Evolutionary conservation across 768 basidiomycete species (phyloP), one percentile per base, ranked within the genome.

Genomic region (Lactarius sanguifluus): DNA sequence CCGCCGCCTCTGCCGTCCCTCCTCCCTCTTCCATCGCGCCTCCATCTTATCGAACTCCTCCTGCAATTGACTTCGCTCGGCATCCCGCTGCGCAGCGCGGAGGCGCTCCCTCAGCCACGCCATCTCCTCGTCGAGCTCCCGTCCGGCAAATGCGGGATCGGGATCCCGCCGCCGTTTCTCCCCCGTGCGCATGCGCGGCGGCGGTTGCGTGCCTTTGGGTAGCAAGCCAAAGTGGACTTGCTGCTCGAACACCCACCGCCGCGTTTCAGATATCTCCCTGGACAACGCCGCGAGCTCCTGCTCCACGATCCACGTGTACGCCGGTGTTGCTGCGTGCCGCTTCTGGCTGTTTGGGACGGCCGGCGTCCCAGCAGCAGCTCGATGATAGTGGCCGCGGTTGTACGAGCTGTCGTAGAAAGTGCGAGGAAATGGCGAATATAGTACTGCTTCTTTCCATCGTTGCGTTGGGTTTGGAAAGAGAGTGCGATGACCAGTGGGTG

Each of bases 181-280:
- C 13, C 58, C 45, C 3, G 55, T 25, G 57, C 64, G 58, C 47
- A 23, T 25, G 47, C 45, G 47, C 12, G 23, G 23, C 23, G 1
- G 47, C 30, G 38, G 41, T 36, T 1, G 41, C 23, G 5, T 54
- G 54, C 47, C 47, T 25, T 50, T 50, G 47, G 57, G 56, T 8
- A 64, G 57, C 38, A 68, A 30, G 6, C 62, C 68, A 59, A 69
- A 61, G 56, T 71, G 55, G 59, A 47, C 73, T 74, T 85, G 86
- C 71, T 86, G 85, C 70, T 86, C 81, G 57, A 81, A 75, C 58
- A 90, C 84, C 89, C 90, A 90, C 62, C 83, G 81, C 61, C 87
- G 84, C 38, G 85, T 86, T 70, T 81, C 84, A 72, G 79, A 79
- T 68, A 78, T 80, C 67, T 79, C 77, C 64, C 78, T 80, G 55